Evolutionary conservation across 257 asterid species (phyloP).

Genomic region (Nicotiana sylvestris): DNA sequence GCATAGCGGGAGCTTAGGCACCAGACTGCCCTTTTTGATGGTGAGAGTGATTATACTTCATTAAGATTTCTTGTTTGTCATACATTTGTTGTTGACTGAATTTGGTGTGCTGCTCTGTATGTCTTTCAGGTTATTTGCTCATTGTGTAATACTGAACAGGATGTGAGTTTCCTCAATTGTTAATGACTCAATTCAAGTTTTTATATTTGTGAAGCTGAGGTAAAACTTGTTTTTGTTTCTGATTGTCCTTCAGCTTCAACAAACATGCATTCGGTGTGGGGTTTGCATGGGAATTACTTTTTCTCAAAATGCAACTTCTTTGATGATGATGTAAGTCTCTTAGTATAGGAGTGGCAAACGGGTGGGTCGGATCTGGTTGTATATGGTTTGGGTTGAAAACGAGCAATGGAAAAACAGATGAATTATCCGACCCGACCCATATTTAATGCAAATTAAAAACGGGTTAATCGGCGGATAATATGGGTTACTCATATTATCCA

Average conservation of each 20-base stretch:
- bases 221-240: background rate
- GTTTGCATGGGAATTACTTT: conserved; percentile 54
- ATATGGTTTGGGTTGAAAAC: no score
- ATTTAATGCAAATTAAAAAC: no score
- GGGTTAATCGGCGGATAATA: no score
- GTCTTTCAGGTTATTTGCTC: conserved; percentile 56
- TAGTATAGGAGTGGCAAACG: background rate
- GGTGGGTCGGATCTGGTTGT: no score
- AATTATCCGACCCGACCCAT: no score
- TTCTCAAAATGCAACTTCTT: conserved; percentile 60
- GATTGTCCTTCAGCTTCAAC: conserved; percentile 37
- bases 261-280: conserved; percentile 47
- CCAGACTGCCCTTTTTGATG: background rate
- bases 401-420: no score
- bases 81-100: background rate
- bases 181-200: background rate
- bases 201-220: background rate
- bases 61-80: background rate
- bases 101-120: background rate
- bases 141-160: conserved; percentile 50
- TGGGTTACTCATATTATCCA: no score
- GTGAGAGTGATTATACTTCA: no score
- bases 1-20: no score
- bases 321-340: conserved; percentile 60
- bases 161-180: conserved; percentile 31